Conservation (phyloP, 208 protist genomes). For the Leishmania braziliensis region DNA sequence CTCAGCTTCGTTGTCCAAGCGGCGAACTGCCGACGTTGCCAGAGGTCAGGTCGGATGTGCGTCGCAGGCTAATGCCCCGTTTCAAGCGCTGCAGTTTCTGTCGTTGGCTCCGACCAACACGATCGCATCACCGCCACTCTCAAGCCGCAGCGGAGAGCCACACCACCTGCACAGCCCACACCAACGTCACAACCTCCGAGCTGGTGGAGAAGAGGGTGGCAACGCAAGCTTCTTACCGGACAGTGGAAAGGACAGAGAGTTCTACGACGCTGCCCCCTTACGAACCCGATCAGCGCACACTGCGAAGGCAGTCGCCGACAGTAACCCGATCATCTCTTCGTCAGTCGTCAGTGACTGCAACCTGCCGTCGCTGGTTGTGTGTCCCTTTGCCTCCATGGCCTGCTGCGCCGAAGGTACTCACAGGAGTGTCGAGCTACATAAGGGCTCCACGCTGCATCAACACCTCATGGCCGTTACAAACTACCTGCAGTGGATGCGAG, state of each 20-base stretch:
- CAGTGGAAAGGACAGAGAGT: background rate
- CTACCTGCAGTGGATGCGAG: slow-evolving; percentile 25
- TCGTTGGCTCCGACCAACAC: background rate
- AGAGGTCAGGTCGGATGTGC: background rate
- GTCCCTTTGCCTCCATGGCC: slow-evolving; percentile 36
- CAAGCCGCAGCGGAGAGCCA: background rate
- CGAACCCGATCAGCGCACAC: background rate
- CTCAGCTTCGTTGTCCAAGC: background rate
- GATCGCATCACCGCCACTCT: slow-evolving; percentile 11
- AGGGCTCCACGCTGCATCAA: slow-evolving; percentile 19
- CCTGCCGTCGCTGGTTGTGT: slow-evolving; percentile 25
- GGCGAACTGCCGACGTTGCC: background rate
- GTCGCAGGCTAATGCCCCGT: slow-evolving; percentile 10
- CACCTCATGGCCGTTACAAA: slow-evolving; percentile 37
- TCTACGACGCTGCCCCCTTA: background rate
- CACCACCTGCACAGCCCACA: background rate
- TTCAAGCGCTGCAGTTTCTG: slow-evolving; percentile 30
- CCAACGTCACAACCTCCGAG: background rate
- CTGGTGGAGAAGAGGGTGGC: background rate
- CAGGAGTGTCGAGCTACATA: slow-evolving; percentile 31
- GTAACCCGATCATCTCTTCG: background rate
- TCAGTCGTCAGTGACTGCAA: background rate
- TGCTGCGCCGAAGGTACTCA: slow-evolving; percentile 47
- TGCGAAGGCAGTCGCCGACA: background rate
- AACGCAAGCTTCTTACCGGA: background rate